Base-by-base conservation (phyloP, 495 filamentous ascomycete genomes). In the Podospora pseudocomata region DNA sequence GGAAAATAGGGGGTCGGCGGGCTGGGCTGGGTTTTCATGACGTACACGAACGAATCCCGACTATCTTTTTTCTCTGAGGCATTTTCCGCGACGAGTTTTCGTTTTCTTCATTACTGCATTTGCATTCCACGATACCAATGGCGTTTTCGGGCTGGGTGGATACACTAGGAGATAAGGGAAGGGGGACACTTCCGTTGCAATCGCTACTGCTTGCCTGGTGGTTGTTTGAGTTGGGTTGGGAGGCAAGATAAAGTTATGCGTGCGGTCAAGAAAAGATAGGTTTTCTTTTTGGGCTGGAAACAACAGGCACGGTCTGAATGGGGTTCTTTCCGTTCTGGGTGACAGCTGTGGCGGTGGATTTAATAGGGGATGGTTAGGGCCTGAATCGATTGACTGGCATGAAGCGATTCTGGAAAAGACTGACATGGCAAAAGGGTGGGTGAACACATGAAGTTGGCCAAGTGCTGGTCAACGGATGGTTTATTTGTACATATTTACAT, bases 101-200 rank as follows among this genome's bases (percentile, higher is more conserved):
- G 11, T 26, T 68, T 61, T 60, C 32, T 70, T 64, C 15, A 30
- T 68, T 44, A 67, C 55, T 67, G 65, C 63, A 61, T 66, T 68
- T 76, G 72, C 70, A 72, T 71, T 72, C 39, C 39, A 66, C 70
- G 74, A 76, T 76, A 76, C 74, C 74, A 49, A 76, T 67, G 74
- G 74, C 74, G 74, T 76, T 76, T 68, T 63, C 23, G 55, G 55
- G 23, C 55, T 58, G 55, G 55, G 13, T 49, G 55, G 55, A 58
- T n/a, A 58, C 13, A 58, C 23, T 19, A 26, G n/a, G 55, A 18
- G 55, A 26, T 13, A 13, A 49, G 39, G 39, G 39, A 49, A 49
- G 39, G 39, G 39, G 39, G 5, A 3, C 5, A 49, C 39, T 49
- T 16, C 39, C 39, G 39, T 49, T 61, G 55, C n/a, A 2, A 26